Evolutionary conservation across 192 early-diverging fungal species (phyloP), one percentile per base, ranked within the genome.

Genomic region (Cetraspora pellucida): DNA sequence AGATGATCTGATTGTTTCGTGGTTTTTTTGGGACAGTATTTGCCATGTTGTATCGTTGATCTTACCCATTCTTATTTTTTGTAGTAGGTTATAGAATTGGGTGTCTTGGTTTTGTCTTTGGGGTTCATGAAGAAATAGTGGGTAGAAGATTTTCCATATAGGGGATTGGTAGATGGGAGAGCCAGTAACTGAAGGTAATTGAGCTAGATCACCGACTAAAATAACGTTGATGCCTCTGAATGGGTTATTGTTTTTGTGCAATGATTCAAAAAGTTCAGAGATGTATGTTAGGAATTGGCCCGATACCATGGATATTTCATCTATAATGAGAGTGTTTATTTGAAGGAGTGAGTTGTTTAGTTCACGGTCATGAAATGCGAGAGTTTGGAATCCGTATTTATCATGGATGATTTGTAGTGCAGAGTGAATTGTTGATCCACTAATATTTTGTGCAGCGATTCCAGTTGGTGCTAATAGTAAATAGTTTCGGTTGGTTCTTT

Each of bases 261-360:
- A 10, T 13, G 30, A 37, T 13, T 14, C 9, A 17, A 66, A n/a
- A n/a, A n/a, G n/a, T n/a, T n/a, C n/a, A n/a, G n/a, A n/a, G n/a
- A 66, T 31, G 37, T 31, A 7, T 10, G 64, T 37, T 6, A 66
- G 37, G 6, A 66, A 25, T 66, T 14, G 13, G 27, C 28, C 25
- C 13, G 64, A 66, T 11, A 66, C 64, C 64, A 66, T 66, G 27
- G 28, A 66, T 14, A 66, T 66, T 66, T 66, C 64, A 45, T 66
- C 64, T 17, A 31, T 66, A 19, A 66, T 66, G 10, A 66, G 10
- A 11, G 30, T 66, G 7, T 66, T 37, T 3, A 66, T 66, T 37
- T 66, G 9, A 17, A 11, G 10, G 28, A 61, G 59, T 1, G 13
- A 1, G 13, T 61, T 23, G 13, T 66, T 66, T 3, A 66, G 37